Evolutionary conservation across 208 protist species (phyloP).

Genomic region (Trypanosoma vivax): DNA sequence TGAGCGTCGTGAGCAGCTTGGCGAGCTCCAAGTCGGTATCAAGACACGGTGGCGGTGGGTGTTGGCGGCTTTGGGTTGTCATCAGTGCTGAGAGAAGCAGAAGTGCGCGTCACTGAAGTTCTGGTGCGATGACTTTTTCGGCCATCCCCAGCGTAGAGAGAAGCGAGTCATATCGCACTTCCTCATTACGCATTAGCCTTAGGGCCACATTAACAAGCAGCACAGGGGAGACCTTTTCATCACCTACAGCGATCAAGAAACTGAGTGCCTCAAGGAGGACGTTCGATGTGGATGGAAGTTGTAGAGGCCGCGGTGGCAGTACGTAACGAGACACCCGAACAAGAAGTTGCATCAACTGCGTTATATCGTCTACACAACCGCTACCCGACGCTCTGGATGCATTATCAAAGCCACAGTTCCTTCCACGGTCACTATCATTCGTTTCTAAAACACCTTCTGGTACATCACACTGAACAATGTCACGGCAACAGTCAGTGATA

Average conservation of each 20-base stretch:
- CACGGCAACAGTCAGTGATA: slow-evolving; percentile 14
- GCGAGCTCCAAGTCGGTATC: no score
- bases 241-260: not conserved
- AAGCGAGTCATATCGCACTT: not conserved
- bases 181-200: not conserved
- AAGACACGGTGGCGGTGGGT: no score
- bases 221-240: not conserved
- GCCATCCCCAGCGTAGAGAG: not conserved
- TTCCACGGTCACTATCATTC: slow-evolving; percentile 1
- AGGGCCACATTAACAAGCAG: slow-evolving; percentile 7
- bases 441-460: no score
- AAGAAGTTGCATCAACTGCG: no score
- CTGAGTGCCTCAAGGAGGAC: slow-evolving; percentile 11
- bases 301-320: not conserved
- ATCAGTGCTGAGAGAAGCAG: no score
- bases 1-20: no score
- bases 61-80: no score
- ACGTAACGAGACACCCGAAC: slow-evolving; percentile 2
- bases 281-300: not conserved
- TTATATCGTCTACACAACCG: not conserved
- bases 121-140: not conserved
- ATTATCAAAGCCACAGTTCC: slow-evolving; percentile 14
- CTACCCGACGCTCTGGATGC: not conserved
- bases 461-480: slow-evolving; percentile 2
- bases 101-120: not conserved